phyloP scores from a whole-genome alignment of 805 yeast genomes.

The Ogataea pignaliae region DNA sequence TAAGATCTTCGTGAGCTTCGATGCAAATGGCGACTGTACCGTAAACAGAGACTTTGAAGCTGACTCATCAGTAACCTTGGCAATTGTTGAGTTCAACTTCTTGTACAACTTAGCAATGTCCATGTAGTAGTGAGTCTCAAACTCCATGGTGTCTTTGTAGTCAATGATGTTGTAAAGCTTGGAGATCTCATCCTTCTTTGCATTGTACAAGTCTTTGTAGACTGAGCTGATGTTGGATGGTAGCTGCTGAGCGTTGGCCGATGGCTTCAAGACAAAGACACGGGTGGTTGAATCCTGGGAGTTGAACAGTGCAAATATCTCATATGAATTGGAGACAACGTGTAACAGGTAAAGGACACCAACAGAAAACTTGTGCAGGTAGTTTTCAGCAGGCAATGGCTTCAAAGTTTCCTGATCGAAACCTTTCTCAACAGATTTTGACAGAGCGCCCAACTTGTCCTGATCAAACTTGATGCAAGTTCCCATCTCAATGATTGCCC shows the following conservation, averaged over 20 bases:
- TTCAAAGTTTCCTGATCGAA: slow-evolving; percentile 60
- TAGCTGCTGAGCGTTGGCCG: slow-evolving; percentile 59
- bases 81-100: slow-evolving; percentile 49
- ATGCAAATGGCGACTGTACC: slow-evolving; percentile 65
- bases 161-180: slow-evolving; percentile 44
- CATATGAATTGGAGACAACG: slow-evolving; percentile 67
- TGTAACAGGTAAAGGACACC: slow-evolving; percentile 66
- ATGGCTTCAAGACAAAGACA: slow-evolving; percentile 64
- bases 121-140: slow-evolving; percentile 52
- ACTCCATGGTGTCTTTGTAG: slow-evolving; percentile 47
- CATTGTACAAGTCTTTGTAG: slow-evolving; percentile 49
- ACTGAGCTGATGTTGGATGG: slow-evolving; percentile 49
- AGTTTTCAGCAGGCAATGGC: slow-evolving; percentile 42
- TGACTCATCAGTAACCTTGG: slow-evolving; percentile 58
- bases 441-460: slow-evolving; percentile 72
- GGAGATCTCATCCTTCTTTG: slow-evolving; percentile 42
- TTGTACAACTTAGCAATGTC: slow-evolving; percentile 53
- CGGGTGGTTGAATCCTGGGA: slow-evolving; percentile 52
- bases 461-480: slow-evolving; percentile 66
- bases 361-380: slow-evolving; percentile 52
- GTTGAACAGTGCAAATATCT: slow-evolving; percentile 62
- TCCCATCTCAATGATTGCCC: slow-evolving; percentile 80
- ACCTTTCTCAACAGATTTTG: slow-evolving; percentile 81
- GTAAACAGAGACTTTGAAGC: slow-evolving; percentile 62
- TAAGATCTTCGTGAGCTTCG: slow-evolving; percentile 42